Base-by-base conservation (phyloP, 176 grass and related monocot genomes). In the Chrysopogon serrulatus region DNA sequence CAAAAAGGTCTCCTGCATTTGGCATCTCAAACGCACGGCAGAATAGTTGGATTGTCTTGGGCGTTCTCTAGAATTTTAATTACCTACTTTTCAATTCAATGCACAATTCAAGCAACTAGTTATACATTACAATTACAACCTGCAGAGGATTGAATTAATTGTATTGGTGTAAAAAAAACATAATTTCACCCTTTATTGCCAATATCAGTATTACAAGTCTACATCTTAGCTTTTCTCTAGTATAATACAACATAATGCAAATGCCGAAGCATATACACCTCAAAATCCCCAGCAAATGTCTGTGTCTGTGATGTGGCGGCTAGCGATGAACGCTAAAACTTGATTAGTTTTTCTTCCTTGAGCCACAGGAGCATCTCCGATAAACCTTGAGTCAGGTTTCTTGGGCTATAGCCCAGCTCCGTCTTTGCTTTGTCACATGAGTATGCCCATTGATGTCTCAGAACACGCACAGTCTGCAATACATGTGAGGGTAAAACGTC, bases 391-490 rank as follows among this genome's bases (percentile, higher is more conserved):
- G 83, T 91, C 68, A 99, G 90, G 85, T 90, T 92, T 84, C 93
- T 92, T 1, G 93, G 93, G 45, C 24, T 89, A 53, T 94, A 99
- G 27, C 68, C 89, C 65, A 96, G 89, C 57, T 99, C 93, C 31
- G 32, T 82, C 66, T 85, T 94, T 5, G 93, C 93, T 77, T 94
- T 96, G 2, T 95, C 91, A 21, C 89, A 96, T 17, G 96, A 99
- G 86, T 96, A 99, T 53, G 91, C 83, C 96, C 96, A 96, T 88
- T 99, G 90, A 84, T 87, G 91, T 83, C 83, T 87, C 76, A 98
- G 51, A 47, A 94, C 91, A 64, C 66, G 69, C 23, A 99, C 96
- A 5, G 87, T 74, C 96, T 99, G 91, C 81, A 92, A 78, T 32
- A 36, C 21, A 68, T 56, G 62, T 42, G 80, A 31, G 62, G 34